Evolutionary conservation across 257 asterid genomes (phyloP).

Genomic region (Solanum ahanhuiri): DNA sequence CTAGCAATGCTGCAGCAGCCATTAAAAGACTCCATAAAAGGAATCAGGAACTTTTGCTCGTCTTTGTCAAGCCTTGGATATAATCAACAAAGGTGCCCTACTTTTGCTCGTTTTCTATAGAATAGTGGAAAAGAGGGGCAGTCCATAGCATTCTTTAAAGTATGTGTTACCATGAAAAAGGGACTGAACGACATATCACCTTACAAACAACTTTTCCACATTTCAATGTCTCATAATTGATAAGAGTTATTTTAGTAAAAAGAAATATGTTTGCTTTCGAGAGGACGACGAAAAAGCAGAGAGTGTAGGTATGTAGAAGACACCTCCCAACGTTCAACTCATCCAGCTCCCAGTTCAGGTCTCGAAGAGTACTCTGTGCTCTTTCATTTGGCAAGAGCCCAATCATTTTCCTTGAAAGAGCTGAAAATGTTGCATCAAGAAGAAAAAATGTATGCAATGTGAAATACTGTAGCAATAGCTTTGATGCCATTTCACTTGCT

Average conservation of each 20-base stretch:
- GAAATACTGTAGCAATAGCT: constrained; percentile 66
- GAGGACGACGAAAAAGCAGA: not conserved
- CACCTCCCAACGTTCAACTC: constrained; percentile 64
- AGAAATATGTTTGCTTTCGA: not conserved
- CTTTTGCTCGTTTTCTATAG: not conserved
- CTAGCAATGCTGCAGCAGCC: not conserved
- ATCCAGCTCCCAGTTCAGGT: constrained; percentile 33
- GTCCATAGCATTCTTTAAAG: not conserved
- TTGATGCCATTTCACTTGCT: constrained; percentile 94
- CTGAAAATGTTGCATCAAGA: constrained; percentile 65
- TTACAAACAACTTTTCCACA: not conserved
- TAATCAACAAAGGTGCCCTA: not conserved
- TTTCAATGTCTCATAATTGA: not conserved
- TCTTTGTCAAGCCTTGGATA: not conserved
- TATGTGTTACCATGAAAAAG: not conserved
- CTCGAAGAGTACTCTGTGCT: constrained; percentile 24
- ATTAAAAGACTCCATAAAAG: not conserved
- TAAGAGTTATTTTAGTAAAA: not conserved
- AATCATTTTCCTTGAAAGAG: constrained; percentile 42
- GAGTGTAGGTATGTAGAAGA: not conserved
- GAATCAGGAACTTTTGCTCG: not conserved
- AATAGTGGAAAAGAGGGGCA: not conserved
- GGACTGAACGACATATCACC: not conserved
- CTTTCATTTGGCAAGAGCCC: constrained; percentile 44
- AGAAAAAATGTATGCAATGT: constrained; percentile 82